Evolutionary conservation across 495 filamentous ascomycete genomes (phyloP).

Genomic region (Tuber indicum): DNA sequence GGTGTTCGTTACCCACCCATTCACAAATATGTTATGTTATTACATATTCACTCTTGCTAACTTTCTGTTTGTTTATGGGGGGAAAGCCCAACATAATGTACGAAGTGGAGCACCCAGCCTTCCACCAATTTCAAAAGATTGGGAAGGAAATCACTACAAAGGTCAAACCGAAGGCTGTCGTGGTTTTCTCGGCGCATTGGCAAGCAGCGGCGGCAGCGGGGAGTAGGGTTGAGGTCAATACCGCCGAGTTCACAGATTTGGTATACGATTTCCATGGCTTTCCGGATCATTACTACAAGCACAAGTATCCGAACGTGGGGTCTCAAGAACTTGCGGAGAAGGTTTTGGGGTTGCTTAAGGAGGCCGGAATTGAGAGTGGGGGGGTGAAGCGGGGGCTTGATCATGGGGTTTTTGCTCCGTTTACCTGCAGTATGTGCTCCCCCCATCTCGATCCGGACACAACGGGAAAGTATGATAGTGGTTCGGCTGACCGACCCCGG

Average conservation of each 20-base stretch:
- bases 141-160: constrained; percentile 73
- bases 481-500: background rate
- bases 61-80: constrained; percentile 4
- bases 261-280: constrained; percentile 89
- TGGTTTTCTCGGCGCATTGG: constrained; percentile 89
- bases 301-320: constrained; percentile 64
- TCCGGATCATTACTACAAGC: constrained; percentile 56
- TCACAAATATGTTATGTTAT: background rate
- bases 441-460: background rate
- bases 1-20: constrained; percentile 52
- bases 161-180: constrained; percentile 71
- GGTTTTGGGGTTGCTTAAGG: constrained; percentile 55
- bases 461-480: background rate
- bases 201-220: constrained; percentile 48
- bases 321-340: constrained; percentile 58
- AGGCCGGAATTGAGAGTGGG: constrained; percentile 58
- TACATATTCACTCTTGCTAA: constrained; percentile 5
- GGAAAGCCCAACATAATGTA: constrained; percentile 68
- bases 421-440: constrained; percentile 24
- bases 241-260: constrained; percentile 59
- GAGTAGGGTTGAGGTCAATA: constrained; percentile 64
- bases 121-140: constrained; percentile 59
- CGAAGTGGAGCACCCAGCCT: constrained; percentile 64
- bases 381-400: constrained; percentile 65
- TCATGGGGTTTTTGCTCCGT: constrained; percentile 54